Evolutionary conservation across 129 eudicot species (phyloP).

Genomic region (Helianthus tuberosus): DNA sequence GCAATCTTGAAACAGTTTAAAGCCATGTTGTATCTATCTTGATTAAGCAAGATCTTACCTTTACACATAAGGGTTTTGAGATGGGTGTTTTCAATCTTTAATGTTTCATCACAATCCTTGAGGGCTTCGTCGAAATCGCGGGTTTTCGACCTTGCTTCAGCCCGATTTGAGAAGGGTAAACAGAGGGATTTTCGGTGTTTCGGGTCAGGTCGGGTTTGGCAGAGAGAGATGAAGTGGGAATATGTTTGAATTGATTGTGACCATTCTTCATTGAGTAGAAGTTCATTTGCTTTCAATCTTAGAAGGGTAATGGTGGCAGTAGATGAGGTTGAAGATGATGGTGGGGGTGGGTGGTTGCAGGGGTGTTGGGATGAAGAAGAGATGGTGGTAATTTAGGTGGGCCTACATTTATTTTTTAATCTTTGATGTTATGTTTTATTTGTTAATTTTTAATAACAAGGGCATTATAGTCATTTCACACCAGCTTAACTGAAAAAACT

Average conservation of each 20-base stretch:
- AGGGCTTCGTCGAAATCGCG: constrained; percentile 52
- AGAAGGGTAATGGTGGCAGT: too few relatives aligned
- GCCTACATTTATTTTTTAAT: too few relatives aligned
- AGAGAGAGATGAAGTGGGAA: constrained; percentile 65
- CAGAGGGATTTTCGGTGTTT: constrained; percentile 70
- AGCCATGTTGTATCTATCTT: constrained; percentile 60
- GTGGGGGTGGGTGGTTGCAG: too few relatives aligned
- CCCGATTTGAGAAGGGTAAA: constrained; percentile 77
- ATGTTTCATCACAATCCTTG: constrained; percentile 77
- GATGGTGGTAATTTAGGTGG: too few relatives aligned
- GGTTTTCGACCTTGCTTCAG: constrained; percentile 67
- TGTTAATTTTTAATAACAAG: too few relatives aligned
- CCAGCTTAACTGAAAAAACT: too few relatives aligned
- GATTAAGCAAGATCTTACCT: constrained; percentile 71
- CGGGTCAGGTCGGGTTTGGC: constrained; percentile 46
- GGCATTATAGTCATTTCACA: too few relatives aligned
- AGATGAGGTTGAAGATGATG: too few relatives aligned
- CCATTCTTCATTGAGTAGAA: constrained; percentile 86
- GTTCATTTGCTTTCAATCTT: constrained; percentile 85
- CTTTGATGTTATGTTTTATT: too few relatives aligned
- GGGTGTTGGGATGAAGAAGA: too few relatives aligned
- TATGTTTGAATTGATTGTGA: constrained; percentile 68
- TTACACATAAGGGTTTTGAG: constrained; percentile 81
- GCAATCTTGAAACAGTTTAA: constrained; percentile 70
- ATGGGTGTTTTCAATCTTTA: constrained; percentile 65